These are phyloP conservation scores for Teunomyces cretensis DNA, from an alignment of 805 yeast genomes.

Conservation along the genomic window DNA sequence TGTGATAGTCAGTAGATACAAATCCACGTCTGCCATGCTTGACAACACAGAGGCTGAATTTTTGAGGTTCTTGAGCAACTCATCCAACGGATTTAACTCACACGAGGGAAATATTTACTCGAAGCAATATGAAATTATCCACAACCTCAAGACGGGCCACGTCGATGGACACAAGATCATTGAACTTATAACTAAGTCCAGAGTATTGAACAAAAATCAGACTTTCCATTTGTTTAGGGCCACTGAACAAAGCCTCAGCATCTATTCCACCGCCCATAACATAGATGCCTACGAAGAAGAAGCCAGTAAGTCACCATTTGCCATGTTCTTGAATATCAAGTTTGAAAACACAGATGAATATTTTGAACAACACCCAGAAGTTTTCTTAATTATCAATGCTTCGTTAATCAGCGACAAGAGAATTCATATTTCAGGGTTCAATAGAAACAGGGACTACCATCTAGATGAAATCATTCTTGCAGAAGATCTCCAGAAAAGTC, in stretches of 20 bases:
- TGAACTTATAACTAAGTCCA: constrained; percentile 64
- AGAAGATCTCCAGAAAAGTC: constrained; percentile 17
- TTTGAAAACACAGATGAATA: constrained; percentile 30
- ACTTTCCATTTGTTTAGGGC: constrained; percentile 83
- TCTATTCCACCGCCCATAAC: constrained; percentile 75
- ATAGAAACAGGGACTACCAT: constrained; percentile 15
- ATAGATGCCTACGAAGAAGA: constrained; percentile 50
- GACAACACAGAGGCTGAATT: constrained; percentile 15
- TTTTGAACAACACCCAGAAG: constrained; percentile 18
- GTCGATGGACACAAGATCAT: constrained; percentile 41
- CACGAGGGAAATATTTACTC: constrained; percentile 17
- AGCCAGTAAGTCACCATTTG: constrained; percentile 58
- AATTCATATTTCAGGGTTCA: constrained; percentile 17
- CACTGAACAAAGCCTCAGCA: constrained; percentile 22
- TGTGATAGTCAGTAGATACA: constrained; percentile 49
- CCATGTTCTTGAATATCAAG: constrained; percentile 61
- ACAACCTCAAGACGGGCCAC: constrained; percentile 5
- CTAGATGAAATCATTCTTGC: constrained; percentile 22
- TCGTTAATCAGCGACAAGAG: constrained; percentile 10
- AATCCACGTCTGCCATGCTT: constrained; percentile 20
- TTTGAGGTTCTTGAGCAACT: constrained; percentile 27
- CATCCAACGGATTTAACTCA: constrained; percentile 25
- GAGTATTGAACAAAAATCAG: constrained; percentile 70
- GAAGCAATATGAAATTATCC: constrained; percentile 27
- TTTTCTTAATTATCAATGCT: constrained; percentile 52